phyloP scores from a whole-genome alignment of 345 rosid genomes.

The Pugionium cornutum region DNA sequence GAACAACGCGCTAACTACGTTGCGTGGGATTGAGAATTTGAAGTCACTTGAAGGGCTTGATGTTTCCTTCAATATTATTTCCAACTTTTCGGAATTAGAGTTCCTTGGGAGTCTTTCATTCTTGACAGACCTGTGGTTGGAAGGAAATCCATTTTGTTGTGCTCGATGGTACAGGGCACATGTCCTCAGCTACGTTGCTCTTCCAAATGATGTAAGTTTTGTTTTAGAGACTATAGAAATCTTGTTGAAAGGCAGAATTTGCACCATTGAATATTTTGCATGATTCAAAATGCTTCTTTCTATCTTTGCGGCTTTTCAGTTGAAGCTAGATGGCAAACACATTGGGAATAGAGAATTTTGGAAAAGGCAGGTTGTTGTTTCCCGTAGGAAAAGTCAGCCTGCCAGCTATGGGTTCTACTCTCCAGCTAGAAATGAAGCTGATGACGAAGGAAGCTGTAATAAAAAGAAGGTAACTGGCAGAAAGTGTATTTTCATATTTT shows the following conservation, averaged over 20 bases:
- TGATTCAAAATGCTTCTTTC: conserved; percentile 4
- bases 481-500: conserved; percentile 9
- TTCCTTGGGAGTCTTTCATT: conserved; percentile 63
- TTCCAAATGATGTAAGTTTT: conserved; percentile 64
- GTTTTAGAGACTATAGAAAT: conserved; percentile 1
- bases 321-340: conserved; percentile 78
- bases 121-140: conserved; percentile 83
- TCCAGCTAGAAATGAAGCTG: conserved; percentile 75
- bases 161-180: conserved; percentile 92
- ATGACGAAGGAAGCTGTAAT: conserved; percentile 56
- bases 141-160: conserved; percentile 94
- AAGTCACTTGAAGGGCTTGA: conserved; percentile 97
- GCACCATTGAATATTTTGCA: conserved; percentile 17
- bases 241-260: conserved; percentile 12
- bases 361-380: conserved; percentile 84
- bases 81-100: conserved; percentile 88
- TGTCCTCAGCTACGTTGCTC: conserved; percentile 73
- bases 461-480: conserved; percentile 58
- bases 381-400: conserved; percentile 81
- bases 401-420: conserved; percentile 89
- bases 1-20: conserved; percentile 86
- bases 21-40: conserved; percentile 91
- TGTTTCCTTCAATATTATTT: conserved; percentile 87
- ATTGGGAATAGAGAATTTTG: conserved; percentile 82
- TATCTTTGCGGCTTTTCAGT: conserved; percentile 50